Percentiles rank a stretch among this genome's conserved stretches.
phyloP scores from a whole-genome alignment of 2,329 filamentous ascomycete species.

The Alternaria triticimaculans region DNA sequence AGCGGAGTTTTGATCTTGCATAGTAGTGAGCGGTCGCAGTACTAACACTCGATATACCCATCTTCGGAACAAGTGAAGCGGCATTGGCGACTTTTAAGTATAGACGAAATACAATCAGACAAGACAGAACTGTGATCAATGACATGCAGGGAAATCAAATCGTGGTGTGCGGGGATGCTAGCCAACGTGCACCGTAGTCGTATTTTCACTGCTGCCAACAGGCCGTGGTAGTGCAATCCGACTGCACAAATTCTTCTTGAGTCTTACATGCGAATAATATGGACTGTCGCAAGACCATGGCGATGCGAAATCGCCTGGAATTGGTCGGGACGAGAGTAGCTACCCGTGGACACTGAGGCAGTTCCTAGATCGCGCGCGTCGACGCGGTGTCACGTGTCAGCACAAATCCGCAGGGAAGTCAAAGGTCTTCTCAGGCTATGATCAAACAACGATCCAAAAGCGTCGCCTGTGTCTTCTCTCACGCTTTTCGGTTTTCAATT shows the following conservation, averaged over 20 bases:
- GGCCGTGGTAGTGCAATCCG: not conserved
- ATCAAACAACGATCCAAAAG: too few relatives aligned
- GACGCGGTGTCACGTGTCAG: conserved; percentile 25
- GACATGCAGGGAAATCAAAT: not conserved
- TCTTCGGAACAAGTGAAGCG: not conserved
- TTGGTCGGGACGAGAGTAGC: not conserved
- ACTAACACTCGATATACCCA: conserved; percentile 17
- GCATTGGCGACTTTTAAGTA: conserved; percentile 1
- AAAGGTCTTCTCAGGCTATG: not conserved
- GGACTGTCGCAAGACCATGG: not conserved
- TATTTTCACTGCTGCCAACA: not conserved
- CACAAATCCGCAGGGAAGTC: not conserved
- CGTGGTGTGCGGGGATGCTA: not conserved
- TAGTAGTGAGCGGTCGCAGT: conserved; percentile 10
- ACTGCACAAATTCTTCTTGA: not conserved
- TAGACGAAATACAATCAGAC: conserved; percentile 2
- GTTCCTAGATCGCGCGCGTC: not conserved
- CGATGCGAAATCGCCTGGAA: not conserved
- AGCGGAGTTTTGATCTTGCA: conserved; percentile 26
- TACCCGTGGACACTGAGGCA: not conserved
- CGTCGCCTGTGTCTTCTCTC: not conserved
- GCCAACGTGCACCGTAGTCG: not conserved
- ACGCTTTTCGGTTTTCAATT: not conserved
- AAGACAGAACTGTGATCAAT: not conserved
- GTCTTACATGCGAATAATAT: not conserved